Base-by-base conservation (phyloP, 1,284 basidiomycete genomes). In the Sanghuangporus sanghuang region DNA sequence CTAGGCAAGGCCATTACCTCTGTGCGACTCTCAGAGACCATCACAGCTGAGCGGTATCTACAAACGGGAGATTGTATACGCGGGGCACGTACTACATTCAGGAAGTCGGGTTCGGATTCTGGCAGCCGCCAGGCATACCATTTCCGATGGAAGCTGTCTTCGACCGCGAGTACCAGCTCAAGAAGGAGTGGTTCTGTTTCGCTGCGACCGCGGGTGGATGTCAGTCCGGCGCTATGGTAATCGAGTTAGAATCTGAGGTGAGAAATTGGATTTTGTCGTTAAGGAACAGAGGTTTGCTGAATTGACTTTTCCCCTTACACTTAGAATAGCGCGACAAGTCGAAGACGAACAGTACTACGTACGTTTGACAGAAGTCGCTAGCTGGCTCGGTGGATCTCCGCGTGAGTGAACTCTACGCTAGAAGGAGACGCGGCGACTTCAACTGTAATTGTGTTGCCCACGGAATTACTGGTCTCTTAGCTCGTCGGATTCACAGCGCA, bases 21-120 rank as follows among this genome's bases (percentile, higher is more conserved):
- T 62, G 87, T 95, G n/a, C n/a, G 62, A 86, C 88, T 8, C 80
- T 94, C 54, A 95, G 95, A 4, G 94, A 97, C 74, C 96, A 95
- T 73, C 95, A 97, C 76, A 87, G 80, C 69, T 91, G 87, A 27
- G 94, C 95, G 0, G 79, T 97, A 66, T 95, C 93, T 1, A 79
- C 84, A 46, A 74, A 80, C 32, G 95, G 95, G 12, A 83, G 87
- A 68, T 78, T 96, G 27, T 78, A 90, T 48, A 91, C 93, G 6
- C 97, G 95, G 94, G 95, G 95, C 14, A 70, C 77, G 49, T 93
- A 87, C 73, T 87, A 85, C 18, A 74, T 77, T 36, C 94, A 95
- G 23, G 93, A 93, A 2, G 78, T 96, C 44, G 95, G 95, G 0
- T 79, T 95, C 1, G 93, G 93, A 14, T 85, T 90, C 1, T 40